Percentiles rank a stretch among this genome's conserved stretches.
Evolutionary conservation across 1,284 basidiomycete species (phyloP).

Genomic region (Malassezia psittaci): DNA sequence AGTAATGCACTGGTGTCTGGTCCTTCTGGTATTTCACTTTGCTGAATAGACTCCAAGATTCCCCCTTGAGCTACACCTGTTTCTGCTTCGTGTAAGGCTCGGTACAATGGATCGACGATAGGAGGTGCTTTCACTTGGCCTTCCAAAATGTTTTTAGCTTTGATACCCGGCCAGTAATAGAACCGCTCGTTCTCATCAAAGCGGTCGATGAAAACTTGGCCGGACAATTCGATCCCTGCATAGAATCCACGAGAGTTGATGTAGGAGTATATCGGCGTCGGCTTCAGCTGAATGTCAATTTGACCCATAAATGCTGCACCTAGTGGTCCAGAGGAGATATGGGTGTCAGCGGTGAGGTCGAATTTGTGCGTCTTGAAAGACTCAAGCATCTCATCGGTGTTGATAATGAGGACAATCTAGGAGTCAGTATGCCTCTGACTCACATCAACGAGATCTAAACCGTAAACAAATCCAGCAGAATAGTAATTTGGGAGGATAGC

Average conservation of each 20-base stretch:
- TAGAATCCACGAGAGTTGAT: slow-evolving; percentile 44
- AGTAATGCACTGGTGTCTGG: not conserved
- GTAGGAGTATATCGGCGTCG: slow-evolving; percentile 43
- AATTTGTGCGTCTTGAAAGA: slow-evolving; percentile 53
- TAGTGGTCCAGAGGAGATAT: slow-evolving; percentile 52
- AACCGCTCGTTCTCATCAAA: slow-evolving; percentile 45
- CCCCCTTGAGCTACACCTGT: slow-evolving; percentile 51
- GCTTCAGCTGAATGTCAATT: slow-evolving; percentile 49
- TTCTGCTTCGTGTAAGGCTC: slow-evolving; percentile 53
- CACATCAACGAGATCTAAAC: slow-evolving; percentile 38
- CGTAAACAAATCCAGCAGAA: slow-evolving; percentile 39
- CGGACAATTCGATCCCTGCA: slow-evolving; percentile 42
- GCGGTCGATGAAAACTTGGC: slow-evolving; percentile 34
- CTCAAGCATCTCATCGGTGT: slow-evolving; percentile 51
- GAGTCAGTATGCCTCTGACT: slow-evolving; percentile 8
- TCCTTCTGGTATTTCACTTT: slow-evolving; percentile 15
- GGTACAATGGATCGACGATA: slow-evolving; percentile 49
- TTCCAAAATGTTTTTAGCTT: slow-evolving; percentile 33
- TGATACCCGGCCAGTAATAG: slow-evolving; percentile 44
- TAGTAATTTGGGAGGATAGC: slow-evolving; percentile 53
- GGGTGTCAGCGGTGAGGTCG: slow-evolving; percentile 53
- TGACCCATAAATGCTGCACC: slow-evolving; percentile 52
- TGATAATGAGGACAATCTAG: slow-evolving; percentile 48
- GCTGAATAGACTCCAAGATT: slow-evolving; percentile 27
- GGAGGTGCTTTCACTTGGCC: slow-evolving; percentile 48